Conservation (phyloP, 73 alveolate species). For the Effrenium voratum region DNA sequence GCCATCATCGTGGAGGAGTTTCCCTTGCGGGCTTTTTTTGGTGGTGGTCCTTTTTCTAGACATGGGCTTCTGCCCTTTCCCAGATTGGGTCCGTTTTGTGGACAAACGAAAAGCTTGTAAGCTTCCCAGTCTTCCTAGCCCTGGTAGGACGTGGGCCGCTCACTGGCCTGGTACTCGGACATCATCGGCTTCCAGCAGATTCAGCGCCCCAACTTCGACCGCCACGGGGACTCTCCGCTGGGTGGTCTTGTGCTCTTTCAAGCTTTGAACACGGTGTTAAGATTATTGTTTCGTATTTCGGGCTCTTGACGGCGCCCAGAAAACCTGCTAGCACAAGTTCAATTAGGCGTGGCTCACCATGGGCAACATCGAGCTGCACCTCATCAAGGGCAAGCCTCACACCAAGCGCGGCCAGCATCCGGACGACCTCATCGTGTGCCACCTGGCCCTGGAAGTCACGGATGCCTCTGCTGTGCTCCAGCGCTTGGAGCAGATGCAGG, state of each 20-base stretch:
- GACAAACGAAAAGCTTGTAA: too few relatives aligned
- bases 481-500: neutral
- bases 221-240: too few relatives aligned
- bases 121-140: too few relatives aligned
- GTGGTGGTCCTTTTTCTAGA: too few relatives aligned
- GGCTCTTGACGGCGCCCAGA: too few relatives aligned
- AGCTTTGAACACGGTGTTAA: too few relatives aligned
- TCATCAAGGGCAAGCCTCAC: constrained; percentile 11
- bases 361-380: constrained; percentile 5
- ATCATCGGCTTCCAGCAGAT: neutral
- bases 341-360: constrained; percentile 6
- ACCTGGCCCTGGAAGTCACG: neutral
- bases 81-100: too few relatives aligned
- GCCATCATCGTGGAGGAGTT: constrained; percentile 13
- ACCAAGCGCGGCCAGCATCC: neutral
- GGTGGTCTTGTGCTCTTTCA: too few relatives aligned
- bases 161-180: neutral
- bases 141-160: constrained; percentile 33
- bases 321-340: too few relatives aligned
- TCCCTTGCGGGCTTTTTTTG: too few relatives aligned
- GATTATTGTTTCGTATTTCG: too few relatives aligned
- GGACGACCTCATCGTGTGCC: neutral
- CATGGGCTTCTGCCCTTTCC: too few relatives aligned
- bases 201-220: constrained; percentile 13
- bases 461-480: neutral